Evolutionary conservation across 257 asterid genomes (phyloP).

Genomic region (Gardenia jasminoides): DNA sequence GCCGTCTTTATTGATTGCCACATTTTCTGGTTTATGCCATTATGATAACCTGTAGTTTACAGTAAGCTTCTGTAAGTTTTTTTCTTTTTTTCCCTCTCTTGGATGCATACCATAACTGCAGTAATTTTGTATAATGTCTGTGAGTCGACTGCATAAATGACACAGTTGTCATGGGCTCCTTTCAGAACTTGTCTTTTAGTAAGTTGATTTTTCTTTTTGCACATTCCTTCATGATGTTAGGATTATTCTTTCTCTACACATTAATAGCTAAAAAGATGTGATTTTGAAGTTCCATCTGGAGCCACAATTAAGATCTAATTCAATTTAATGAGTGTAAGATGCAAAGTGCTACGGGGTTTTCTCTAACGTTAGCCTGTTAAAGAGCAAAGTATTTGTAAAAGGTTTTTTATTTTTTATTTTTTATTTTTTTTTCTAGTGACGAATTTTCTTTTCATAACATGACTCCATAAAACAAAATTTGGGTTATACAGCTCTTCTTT

Average conservation of each 20-base stretch:
- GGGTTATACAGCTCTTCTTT: neutral
- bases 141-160: too few relatives aligned
- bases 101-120: too few relatives aligned
- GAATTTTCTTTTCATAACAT: neutral
- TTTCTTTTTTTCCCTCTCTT: too few relatives aligned
- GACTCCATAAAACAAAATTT: neutral
- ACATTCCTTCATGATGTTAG: neutral
- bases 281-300: neutral
- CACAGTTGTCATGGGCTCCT: too few relatives aligned
- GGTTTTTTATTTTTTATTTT: too few relatives aligned
- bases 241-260: neutral
- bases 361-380: neutral
- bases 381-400: neutral
- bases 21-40: too few relatives aligned
- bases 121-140: too few relatives aligned
- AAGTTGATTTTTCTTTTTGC: neutral
- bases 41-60: too few relatives aligned
- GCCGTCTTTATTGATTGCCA: too few relatives aligned
- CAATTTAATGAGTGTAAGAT: neutral
- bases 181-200: neutral
- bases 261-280: neutral
- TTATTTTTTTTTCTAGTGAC: too few relatives aligned
- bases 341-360: neutral
- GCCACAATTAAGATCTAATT: neutral
- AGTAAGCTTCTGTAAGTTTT: too few relatives aligned